Conservation (phyloP, 2,329 filamentous ascomycete genomes). For the Colletotrichum viniferum region DNA sequence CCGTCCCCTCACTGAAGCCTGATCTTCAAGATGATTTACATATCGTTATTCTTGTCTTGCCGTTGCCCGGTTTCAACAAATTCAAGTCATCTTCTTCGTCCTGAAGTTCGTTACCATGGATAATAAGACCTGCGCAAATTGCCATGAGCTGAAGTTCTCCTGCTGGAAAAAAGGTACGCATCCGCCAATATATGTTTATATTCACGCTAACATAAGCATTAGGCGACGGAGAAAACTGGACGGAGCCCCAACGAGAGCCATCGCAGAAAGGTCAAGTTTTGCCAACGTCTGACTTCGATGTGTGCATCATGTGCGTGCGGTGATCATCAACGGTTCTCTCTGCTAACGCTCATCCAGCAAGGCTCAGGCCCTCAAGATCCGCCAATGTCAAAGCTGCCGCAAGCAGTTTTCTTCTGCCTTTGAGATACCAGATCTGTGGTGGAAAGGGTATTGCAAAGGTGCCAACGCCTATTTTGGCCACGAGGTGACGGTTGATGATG, state of each 20-base stretch:
- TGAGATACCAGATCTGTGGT: conserved; percentile 37
- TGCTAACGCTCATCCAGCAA: conserved; percentile 25
- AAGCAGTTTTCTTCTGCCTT: conserved; percentile 26
- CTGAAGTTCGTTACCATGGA: neutral
- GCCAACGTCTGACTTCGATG: neutral
- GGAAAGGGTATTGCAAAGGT: conserved; percentile 34
- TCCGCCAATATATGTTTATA: no score
- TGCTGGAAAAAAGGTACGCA: conserved; percentile 14
- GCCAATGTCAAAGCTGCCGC: conserved; percentile 31
- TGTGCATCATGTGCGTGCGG: conserved; percentile 7
- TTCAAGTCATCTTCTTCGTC: neutral
- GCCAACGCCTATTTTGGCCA: conserved; percentile 46
- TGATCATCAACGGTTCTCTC: no score
- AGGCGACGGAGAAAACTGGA: neutral
- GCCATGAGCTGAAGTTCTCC: neutral
- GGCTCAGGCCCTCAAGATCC: conserved; percentile 33
- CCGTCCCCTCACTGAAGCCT: neutral
- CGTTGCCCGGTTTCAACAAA: no score
- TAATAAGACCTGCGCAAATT: neutral
- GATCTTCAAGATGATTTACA: neutral
- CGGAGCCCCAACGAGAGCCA: fast-evolving
- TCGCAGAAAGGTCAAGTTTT: neutral
- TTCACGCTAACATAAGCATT: no score
- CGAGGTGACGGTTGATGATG: conserved; percentile 22
- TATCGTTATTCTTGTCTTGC: neutral